These are phyloP conservation scores for Tetrapisispora iriomotensis DNA, from an alignment of 805 yeast species.

Conservation along the genomic window DNA sequence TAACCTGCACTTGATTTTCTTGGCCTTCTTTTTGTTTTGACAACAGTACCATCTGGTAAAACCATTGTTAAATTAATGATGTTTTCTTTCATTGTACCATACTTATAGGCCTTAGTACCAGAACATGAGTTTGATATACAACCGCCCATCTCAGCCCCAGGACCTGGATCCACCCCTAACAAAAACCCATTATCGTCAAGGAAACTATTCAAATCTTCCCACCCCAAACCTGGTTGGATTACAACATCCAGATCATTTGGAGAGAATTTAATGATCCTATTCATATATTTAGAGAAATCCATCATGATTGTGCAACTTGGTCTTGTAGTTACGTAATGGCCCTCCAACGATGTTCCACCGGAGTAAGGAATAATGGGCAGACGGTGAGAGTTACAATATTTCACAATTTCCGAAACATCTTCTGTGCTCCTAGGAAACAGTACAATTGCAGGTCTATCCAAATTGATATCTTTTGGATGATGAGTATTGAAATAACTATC, in stretches of 20 bases:
- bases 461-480: constrained; percentile 39
- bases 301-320: constrained; percentile 52
- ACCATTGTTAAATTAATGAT: constrained; percentile 62
- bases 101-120: constrained; percentile 69
- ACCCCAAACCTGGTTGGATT: constrained; percentile 72
- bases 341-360: constrained; percentile 75
- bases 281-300: constrained; percentile 49
- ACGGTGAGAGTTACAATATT: constrained; percentile 47
- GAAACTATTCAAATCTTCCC: constrained; percentile 58
- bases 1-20: constrained; percentile 75
- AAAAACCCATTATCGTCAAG: constrained; percentile 40
- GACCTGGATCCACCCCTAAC: constrained; percentile 74
- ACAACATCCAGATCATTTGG: constrained; percentile 58
- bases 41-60: constrained; percentile 67
- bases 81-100: constrained; percentile 75
- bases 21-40: constrained; percentile 69
- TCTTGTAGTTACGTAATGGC: constrained; percentile 68
- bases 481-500: constrained; percentile 57
- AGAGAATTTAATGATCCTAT: constrained; percentile 45
- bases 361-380: constrained; percentile 71
- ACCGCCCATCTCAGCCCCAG: constrained; percentile 74
- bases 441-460: constrained; percentile 49
- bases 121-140: constrained; percentile 71
- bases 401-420: constrained; percentile 54
- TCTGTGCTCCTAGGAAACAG: constrained; percentile 57